phyloP scores from a whole-genome alignment of 208 protist species.

The Crithidia bombi region DNA sequence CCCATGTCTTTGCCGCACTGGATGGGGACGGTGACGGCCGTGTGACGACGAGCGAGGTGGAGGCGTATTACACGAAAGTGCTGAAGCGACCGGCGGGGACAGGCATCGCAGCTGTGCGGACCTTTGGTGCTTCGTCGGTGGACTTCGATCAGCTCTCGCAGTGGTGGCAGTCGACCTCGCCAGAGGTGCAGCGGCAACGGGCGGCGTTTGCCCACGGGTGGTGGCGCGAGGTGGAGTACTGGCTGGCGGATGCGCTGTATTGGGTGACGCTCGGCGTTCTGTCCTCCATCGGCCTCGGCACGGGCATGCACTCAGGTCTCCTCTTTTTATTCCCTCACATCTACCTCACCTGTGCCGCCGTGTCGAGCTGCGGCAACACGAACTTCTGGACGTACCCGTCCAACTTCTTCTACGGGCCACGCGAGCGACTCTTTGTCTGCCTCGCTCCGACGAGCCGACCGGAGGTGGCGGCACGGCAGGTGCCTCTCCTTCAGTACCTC shows the following conservation, averaged over 20 bases:
- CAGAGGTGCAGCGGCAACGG: constrained; percentile 41
- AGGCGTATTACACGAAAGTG: constrained; percentile 55
- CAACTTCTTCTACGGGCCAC: constrained; percentile 85
- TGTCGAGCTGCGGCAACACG: constrained; percentile 78
- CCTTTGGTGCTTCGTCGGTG: constrained; percentile 39
- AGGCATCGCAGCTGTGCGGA: constrained; percentile 23
- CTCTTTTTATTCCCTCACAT: constrained; percentile 96
- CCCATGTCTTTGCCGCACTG: constrained; percentile 45
- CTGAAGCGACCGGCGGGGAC: constrained; percentile 33
- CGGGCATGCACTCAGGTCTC: constrained; percentile 95
- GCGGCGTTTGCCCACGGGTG: constrained; percentile 54
- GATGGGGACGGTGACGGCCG: constrained; percentile 60
- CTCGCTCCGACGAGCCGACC: constrained; percentile 31
- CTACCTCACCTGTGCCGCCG: constrained; percentile 88
- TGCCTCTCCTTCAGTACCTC: constrained; percentile 46
- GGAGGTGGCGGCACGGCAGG: constrained; percentile 13
- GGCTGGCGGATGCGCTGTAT: constrained; percentile 79
- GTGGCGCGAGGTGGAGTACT: constrained; percentile 85
- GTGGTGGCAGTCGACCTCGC: constrained; percentile 61
- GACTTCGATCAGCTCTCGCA: constrained; percentile 42
- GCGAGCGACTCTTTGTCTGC: constrained; percentile 73
- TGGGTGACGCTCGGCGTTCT: constrained; percentile 92
- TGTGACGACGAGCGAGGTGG: constrained; percentile 52
- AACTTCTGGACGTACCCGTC: constrained; percentile 91
- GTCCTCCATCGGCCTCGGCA: constrained; percentile 93